Percentiles rank a stretch among this genome's conserved stretches.
phyloP scores from a whole-genome alignment of 495 filamentous ascomycete genomes.

The Astrothelium macrocarpum region DNA sequence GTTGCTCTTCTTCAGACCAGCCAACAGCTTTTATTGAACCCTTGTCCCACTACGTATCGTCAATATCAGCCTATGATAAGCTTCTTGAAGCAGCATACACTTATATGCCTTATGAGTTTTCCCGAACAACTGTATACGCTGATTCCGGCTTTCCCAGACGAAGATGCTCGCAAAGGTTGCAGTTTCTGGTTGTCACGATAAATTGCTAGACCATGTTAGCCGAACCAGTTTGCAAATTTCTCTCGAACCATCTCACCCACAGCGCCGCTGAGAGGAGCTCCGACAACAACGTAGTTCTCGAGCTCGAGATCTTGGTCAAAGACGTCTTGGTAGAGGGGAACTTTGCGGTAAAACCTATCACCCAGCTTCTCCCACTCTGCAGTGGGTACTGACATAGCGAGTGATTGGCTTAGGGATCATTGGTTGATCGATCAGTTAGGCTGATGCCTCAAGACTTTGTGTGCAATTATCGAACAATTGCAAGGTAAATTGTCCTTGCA shows the following conservation, averaged over 20 bases:
- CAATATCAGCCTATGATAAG: constrained; percentile 8
- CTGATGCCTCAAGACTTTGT: too few species aligned
- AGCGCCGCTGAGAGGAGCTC: constrained; percentile 90
- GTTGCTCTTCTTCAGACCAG: constrained; percentile 94
- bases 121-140: constrained; percentile 92
- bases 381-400: constrained; percentile 52
- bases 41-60: constrained; percentile 67
- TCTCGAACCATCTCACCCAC: constrained; percentile 51
- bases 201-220: constrained; percentile 50
- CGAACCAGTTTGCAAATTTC: not conserved
- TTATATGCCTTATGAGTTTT: constrained; percentile 63
- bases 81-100: constrained; percentile 37
- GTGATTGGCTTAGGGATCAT: not conserved
- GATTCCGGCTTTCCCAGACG: constrained; percentile 70
- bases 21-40: constrained; percentile 80
- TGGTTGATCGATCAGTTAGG: too few species aligned
- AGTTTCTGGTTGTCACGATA: constrained; percentile 82
- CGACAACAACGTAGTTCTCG: constrained; percentile 85
- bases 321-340: constrained; percentile 79
- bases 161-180: constrained; percentile 60
- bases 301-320: constrained; percentile 89
- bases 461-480: too few species aligned
- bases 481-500: too few species aligned
- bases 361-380: constrained; percentile 90
- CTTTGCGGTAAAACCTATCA: constrained; percentile 87